Evolutionary conservation across 768 basidiomycete genomes (phyloP), one percentile per base, ranked within the genome.

Genomic region (Tricholoma terreum): DNA sequence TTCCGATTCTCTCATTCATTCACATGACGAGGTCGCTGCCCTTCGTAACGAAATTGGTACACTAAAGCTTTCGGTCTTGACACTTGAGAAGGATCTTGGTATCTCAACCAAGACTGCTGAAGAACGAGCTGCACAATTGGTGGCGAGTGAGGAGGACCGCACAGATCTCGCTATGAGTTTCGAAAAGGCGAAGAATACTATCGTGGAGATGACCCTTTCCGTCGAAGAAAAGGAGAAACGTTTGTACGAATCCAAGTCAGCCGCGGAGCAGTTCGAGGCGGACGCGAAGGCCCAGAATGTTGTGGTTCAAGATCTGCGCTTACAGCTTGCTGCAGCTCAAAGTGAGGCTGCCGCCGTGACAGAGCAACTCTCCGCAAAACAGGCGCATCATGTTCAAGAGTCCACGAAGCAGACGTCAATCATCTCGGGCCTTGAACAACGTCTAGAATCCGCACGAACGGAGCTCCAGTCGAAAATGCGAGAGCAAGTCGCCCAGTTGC

Each of bases 391-490:
- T 31, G 35, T 22, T 1, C 34, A 57, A 21, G 65, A 65, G 36
- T 21, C 50, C 24, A 62, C 53, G 22, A 61, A 58, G 31, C 58
- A 59, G 40, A 34, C 34, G 22, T 40, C 46, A 21, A 43, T 24
- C 17, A 61, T 65, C 27, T 59, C 36, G 54, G 56, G 55, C 7
- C 56, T 65, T 2, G 56, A 65, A 17, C 38, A 30, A 11, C 52
- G 21, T 31, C 35, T 58, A 11, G 40, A 57, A 22, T 30, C 31
- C 10, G 54, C 21, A 1, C 55, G 50, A 30, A 15, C 49, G 3
- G 54, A 64, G 43, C 34, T 64, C 8, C 58, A 62, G 52, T 34
- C 43, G 4, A 58, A 62, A 7, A 15, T 67, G 35, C 38, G 61
- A 8, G 45, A 54, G 27, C 58, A 60, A 24, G 59, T 55, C 38